Evolutionary conservation across 2,329 filamentous ascomycete species (phyloP), one percentile per base, ranked within the genome.

Genomic region (Scedosporium boydii): DNA sequence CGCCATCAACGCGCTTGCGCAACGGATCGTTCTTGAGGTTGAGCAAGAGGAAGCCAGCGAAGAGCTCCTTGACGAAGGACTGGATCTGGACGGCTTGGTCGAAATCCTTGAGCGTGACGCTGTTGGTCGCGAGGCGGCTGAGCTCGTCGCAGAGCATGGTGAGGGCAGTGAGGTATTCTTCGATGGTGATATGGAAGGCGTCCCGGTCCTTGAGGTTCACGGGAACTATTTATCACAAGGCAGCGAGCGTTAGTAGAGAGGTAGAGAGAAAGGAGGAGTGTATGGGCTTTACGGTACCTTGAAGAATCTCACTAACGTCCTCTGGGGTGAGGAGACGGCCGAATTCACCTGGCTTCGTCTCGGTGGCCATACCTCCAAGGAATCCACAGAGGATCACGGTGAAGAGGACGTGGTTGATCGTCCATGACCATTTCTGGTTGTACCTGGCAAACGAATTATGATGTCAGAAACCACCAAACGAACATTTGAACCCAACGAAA

Each of bases 11-110:
- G 65, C 91, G 84, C 77, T 92, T 91, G 64, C 95, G 84, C 70
- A 99, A 77, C 23, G 87, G 87, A 73, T 99, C 95, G 70, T 99
- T 99, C 82, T 98, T 98, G 68, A 99, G 81, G 73, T 99, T 99
- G 67, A 99, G 84, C 67, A 98, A 85, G 82, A 98, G 95, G 77
- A 99, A 99, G 16, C 93, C 95, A 2, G 93, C 91, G 69, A 96
- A 93, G 44, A 99, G 77, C 71, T 98, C 93, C 78, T 97, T 97
- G 78, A 97, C 87, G 73, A 98, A 98, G 66, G 86, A 84, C 73
- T 89, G 91, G 74, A 98, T 97, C 72, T 90, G 87, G 62, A 96
- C 81, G 18, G 95, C 95, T 64, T 95, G 84, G 63, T 85, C 81
- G 69, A 93, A 92, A 75, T 99, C 93, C 63, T 92, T 92, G 44